Evolutionary conservation across 2,329 filamentous ascomycete genomes (phyloP).

Genomic region (Fusarium pseudocircinatum): DNA sequence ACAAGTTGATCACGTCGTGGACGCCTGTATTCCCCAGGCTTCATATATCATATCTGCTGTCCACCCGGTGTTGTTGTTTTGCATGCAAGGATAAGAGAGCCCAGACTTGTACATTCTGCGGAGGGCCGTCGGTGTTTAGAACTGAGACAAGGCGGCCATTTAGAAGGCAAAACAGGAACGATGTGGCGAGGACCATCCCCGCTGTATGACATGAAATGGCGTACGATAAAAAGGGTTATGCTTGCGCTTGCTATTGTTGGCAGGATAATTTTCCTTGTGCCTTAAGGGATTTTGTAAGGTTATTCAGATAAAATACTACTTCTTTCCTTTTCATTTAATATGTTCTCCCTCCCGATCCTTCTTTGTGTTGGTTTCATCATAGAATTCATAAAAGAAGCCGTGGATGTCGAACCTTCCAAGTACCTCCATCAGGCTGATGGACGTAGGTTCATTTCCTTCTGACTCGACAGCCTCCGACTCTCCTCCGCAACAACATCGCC

Average conservation of each 20-base stretch:
- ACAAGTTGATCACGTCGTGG: conserved; percentile 22
- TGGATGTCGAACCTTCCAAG: neutral
- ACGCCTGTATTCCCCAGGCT: conserved; percentile 15
- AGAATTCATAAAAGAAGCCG: neutral
- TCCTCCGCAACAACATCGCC: neutral
- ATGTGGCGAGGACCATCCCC: conserved; percentile 56
- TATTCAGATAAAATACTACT: conserved; percentile 35
- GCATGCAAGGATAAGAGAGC: conserved; percentile 53
- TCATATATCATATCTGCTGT: conserved; percentile 31
- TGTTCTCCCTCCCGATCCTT: neutral
- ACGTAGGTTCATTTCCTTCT: neutral
- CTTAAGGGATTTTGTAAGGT: conserved; percentile 33
- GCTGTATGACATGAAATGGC: conserved; percentile 63
- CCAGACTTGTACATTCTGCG: conserved; percentile 56
- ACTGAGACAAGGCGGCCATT: conserved; percentile 29
- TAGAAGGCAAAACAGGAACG: conserved; percentile 53
- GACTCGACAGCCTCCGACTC: neutral
- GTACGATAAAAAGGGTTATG: conserved; percentile 50
- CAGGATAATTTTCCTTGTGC: conserved; percentile 7
- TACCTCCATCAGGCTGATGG: no score
- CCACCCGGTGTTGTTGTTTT: conserved; percentile 41
- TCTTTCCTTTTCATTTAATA: conserved; percentile 7
- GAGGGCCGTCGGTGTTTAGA: conserved; percentile 24
- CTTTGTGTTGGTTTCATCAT: neutral
- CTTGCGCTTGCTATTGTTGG: conserved; percentile 33